phyloP scores from a whole-genome alignment of 2,329 filamentous ascomycete genomes.

The Botryotinia convoluta region DNA sequence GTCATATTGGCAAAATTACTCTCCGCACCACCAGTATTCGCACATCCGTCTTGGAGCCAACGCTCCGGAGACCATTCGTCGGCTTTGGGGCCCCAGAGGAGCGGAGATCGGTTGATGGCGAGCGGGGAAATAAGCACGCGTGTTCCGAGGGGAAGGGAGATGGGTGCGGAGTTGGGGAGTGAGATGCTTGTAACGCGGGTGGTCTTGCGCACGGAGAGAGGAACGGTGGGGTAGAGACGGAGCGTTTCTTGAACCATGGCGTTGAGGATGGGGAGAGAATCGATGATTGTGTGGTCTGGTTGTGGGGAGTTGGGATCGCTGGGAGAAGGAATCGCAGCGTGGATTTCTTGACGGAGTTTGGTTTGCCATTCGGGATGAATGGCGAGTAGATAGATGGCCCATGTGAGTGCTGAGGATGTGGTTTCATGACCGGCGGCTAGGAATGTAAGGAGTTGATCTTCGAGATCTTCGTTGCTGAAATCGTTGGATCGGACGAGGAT shows the following conservation, averaged over 20 bases:
- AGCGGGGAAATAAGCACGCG: slow-evolving; percentile 53
- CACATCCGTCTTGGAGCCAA: slow-evolving; percentile 43
- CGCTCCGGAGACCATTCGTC: slow-evolving; percentile 59
- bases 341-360: slow-evolving; percentile 59
- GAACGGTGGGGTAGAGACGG: slow-evolving; percentile 65
- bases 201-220: slow-evolving; percentile 60
- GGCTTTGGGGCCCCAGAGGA: slow-evolving; percentile 61
- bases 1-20: slow-evolving; percentile 78
- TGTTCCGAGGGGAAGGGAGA: slow-evolving; percentile 58
- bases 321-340: slow-evolving; percentile 43
- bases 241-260: slow-evolving; percentile 66
- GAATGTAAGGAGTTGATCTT: slow-evolving; percentile 87
- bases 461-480: slow-evolving; percentile 72
- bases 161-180: slow-evolving; percentile 53
- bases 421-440: slow-evolving; percentile 78
- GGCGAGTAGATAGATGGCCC: slow-evolving; percentile 56
- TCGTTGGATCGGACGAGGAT: slow-evolving; percentile 72
- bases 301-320: slow-evolving; percentile 19
- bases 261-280: slow-evolving; percentile 64
- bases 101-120: slow-evolving; percentile 54
- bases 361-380: slow-evolving; percentile 56
- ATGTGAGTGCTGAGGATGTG: slow-evolving; percentile 70
- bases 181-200: slow-evolving; percentile 54
- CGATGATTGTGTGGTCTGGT: slow-evolving; percentile 50
- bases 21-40: slow-evolving; percentile 61